Evolutionary conservation across 2,329 filamentous ascomycete species (phyloP).

Genomic region (Nothomitra cinnamomea): DNA sequence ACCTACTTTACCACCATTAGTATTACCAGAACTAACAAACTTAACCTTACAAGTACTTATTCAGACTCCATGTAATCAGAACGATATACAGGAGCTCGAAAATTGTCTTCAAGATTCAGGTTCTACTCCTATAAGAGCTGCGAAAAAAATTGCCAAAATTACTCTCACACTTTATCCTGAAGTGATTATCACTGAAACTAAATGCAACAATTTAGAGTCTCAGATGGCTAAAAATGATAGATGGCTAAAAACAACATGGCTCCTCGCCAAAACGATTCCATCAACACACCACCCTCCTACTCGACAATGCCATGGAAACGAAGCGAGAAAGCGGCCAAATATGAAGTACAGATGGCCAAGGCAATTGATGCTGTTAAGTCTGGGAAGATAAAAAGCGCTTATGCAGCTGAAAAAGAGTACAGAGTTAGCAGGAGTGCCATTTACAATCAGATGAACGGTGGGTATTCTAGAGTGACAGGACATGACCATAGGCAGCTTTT

Average conservation of each 20-base stretch:
- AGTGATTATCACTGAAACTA: neutral
- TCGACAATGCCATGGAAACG: too few relatives aligned
- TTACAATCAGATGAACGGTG: too few relatives aligned
- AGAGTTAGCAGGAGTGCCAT: too few relatives aligned
- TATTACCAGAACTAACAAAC: neutral
- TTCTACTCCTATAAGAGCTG: neutral
- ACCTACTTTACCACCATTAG: neutral
- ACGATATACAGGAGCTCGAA: neutral
- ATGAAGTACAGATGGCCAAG: too few relatives aligned
- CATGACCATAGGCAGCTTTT: too few relatives aligned
- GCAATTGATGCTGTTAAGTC: too few relatives aligned
- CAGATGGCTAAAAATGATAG: neutral
- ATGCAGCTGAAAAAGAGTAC: too few relatives aligned
- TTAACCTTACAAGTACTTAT: neutral
- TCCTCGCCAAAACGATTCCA: neutral
- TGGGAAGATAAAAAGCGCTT: too few relatives aligned
- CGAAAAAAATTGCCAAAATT: too few relatives aligned
- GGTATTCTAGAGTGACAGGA: too few relatives aligned
- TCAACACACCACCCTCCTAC: neutral
- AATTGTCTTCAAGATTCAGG: neutral
- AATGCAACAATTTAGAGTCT: neutral
- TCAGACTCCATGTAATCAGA: too few relatives aligned
- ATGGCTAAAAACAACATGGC: neutral
- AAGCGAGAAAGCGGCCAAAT: too few relatives aligned
- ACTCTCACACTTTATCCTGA: neutral